Conservation (phyloP, 805 yeast species). For the Torulaspora indica region DNA sequence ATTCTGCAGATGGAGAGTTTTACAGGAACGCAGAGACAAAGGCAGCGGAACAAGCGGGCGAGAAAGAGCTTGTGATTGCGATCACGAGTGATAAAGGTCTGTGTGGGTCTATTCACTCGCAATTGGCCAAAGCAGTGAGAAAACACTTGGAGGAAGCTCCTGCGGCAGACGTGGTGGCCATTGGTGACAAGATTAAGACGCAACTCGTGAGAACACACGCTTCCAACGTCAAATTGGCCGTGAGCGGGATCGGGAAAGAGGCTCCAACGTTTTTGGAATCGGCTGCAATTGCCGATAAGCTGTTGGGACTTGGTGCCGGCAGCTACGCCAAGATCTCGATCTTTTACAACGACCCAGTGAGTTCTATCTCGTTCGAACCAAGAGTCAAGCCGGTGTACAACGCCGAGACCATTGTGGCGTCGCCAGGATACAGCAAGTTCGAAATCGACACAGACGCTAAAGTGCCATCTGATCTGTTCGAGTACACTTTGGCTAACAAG, state of each 20-base stretch:
- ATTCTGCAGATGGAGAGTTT: conserved; percentile 72
- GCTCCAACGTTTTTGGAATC: conserved; percentile 93
- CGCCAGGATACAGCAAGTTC: conserved; percentile 81
- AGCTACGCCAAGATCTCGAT: conserved; percentile 71
- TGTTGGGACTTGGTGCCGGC: conserved; percentile 43
- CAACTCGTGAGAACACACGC: conserved; percentile 83
- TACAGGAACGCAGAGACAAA: conserved; percentile 77
- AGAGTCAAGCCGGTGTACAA: conserved; percentile 60
- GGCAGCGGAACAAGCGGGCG: conserved; percentile 40
- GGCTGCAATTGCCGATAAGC: conserved; percentile 81
- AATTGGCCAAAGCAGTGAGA: conserved; percentile 85
- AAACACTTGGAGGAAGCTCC: conserved; percentile 55
- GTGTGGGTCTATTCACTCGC: conserved; percentile 98
- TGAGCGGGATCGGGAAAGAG: conserved; percentile 93
- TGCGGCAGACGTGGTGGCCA: conserved; percentile 71
- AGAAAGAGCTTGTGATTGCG: conserved; percentile 75
- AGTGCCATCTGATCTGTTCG: conserved; percentile 69
- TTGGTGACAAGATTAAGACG: conserved; percentile 92
- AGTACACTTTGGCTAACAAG: conserved; percentile 86
- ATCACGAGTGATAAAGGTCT: conserved; percentile 96
- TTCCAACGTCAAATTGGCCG: conserved; percentile 62
- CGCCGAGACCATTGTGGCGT: conserved; percentile 65
- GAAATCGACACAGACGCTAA: conserved; percentile 68
- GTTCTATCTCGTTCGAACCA: conserved; percentile 91
- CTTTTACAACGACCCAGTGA: conserved; percentile 79